Evolutionary conservation across 2,329 filamentous ascomycete species (phyloP).

Genomic region (Talaromyces pinophilus): DNA sequence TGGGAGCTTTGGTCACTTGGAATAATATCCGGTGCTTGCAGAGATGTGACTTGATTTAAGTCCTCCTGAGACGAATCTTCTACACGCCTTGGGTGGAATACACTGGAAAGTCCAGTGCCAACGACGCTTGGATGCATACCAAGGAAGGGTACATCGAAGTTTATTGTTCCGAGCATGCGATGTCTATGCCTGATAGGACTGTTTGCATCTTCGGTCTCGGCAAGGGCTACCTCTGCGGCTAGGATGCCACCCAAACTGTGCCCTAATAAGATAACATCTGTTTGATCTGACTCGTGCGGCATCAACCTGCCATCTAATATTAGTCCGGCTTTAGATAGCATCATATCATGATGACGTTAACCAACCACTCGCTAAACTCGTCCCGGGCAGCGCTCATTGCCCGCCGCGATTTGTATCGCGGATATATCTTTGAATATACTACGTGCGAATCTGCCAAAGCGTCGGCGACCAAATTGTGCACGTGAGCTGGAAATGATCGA

Average conservation of each 20-base stretch:
- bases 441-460: conserved; percentile 71
- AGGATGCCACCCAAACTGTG: conserved; percentile 90
- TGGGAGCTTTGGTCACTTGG: background rate
- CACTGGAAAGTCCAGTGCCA: conserved; percentile 74
- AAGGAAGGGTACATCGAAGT: conserved; percentile 82
- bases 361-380: conserved; percentile 75
- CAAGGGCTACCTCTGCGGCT: conserved; percentile 73
- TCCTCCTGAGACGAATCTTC: conserved; percentile 21
- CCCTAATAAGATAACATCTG: conserved; percentile 79
- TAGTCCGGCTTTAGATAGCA: background rate
- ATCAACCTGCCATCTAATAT: conserved; percentile 56
- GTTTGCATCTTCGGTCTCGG: conserved; percentile 38
- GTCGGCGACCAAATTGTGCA: conserved; percentile 71
- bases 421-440: conserved; percentile 73
- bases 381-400: conserved; percentile 67
- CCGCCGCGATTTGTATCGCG: conserved; percentile 46
- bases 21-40: background rate
- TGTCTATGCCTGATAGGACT: conserved; percentile 60
- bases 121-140: conserved; percentile 88
- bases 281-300: conserved; percentile 71
- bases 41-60: conserved; percentile 20
- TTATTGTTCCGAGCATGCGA: conserved; percentile 75
- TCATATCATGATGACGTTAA: too few relatives aligned
- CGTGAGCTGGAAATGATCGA: conserved; percentile 80
- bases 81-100: conserved; percentile 60